phyloP scores from a whole-genome alignment of 257 asterid genomes.

The Salvia splendens region DNA sequence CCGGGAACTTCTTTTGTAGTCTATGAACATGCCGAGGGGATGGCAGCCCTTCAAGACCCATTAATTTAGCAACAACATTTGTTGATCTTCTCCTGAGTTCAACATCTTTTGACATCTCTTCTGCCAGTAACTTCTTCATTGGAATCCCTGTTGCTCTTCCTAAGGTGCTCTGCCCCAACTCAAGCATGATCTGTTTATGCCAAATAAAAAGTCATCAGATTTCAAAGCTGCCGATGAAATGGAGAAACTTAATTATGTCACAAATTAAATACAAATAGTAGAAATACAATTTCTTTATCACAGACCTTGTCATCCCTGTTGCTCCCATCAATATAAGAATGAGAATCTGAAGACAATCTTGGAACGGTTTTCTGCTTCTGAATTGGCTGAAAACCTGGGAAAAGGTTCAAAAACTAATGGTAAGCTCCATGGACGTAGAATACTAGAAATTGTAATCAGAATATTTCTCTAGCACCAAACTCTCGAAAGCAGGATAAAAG shows the following conservation, averaged over 20 bases:
- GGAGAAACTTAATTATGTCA: constrained; percentile 8
- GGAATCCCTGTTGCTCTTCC: constrained; percentile 52
- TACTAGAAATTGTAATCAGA: constrained; percentile 10
- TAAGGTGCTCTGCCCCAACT: constrained; percentile 50
- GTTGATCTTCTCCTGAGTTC: constrained; percentile 63
- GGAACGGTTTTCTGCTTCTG: constrained; percentile 49
- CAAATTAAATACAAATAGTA: constrained; percentile 8
- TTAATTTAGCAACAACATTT: constrained; percentile 70
- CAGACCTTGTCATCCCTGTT: constrained; percentile 53
- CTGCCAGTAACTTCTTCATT: constrained; percentile 72
- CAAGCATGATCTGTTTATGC: constrained; percentile 48
- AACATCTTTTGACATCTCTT: constrained; percentile 71
- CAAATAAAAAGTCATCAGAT: constrained; percentile 31
- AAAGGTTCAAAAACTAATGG: constrained; percentile 29
- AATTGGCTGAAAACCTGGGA: constrained; percentile 56
- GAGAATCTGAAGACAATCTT: constrained; percentile 53
- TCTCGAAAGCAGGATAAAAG: constrained; percentile 7
- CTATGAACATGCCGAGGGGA: constrained; percentile 55
- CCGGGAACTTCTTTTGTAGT: constrained; percentile 52
- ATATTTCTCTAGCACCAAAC: constrained; percentile 8
- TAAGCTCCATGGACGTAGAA: constrained; percentile 22
- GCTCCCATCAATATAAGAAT: constrained; percentile 48
- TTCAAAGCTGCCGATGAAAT: constrained; percentile 22
- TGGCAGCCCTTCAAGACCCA: constrained; percentile 85
- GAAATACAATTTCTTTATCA: neutral